Evolutionary conservation across 2,329 filamentous ascomycete genomes (phyloP).

Genomic region (Talaromyces albobiverticillius): DNA sequence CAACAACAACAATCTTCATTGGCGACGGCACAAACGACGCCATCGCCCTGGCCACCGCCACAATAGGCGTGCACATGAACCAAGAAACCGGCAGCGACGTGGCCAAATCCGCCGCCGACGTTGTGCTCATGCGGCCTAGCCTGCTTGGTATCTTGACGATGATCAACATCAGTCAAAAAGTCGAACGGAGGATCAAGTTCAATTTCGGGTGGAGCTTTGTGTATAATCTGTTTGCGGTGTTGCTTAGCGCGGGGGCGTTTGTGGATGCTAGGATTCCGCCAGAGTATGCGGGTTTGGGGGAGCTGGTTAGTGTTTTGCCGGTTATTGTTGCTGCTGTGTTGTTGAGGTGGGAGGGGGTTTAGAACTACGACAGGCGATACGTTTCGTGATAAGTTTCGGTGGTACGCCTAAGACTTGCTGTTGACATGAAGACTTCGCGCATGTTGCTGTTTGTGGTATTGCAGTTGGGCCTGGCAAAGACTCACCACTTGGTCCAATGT

Average conservation of each 20-base stretch:
- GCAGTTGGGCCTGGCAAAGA: too few species aligned
- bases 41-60: slow-evolving; percentile 66
- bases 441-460: too few species aligned
- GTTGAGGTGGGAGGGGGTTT: slow-evolving; percentile 29
- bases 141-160: slow-evolving; percentile 56
- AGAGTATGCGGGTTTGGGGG: slow-evolving; percentile 65
- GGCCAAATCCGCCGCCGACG: slow-evolving; percentile 65
- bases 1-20: slow-evolving; percentile 59
- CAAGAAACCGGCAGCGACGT: slow-evolving; percentile 63
- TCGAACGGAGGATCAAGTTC: slow-evolving; percentile 54
- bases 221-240: slow-evolving; percentile 68
- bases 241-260: slow-evolving; percentile 66
- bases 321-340: slow-evolving; percentile 53
- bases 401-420: too few species aligned
- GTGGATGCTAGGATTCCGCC: slow-evolving; percentile 59
- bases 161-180: slow-evolving; percentile 18
- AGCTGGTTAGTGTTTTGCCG: slow-evolving; percentile 70
- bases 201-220: slow-evolving; percentile 70
- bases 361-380: too few species aligned
- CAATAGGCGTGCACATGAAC: slow-evolving; percentile 68
- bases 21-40: slow-evolving; percentile 82
- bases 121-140: slow-evolving; percentile 60
- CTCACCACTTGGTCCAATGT: too few species aligned
- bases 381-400: too few species aligned
- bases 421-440: too few species aligned